phyloP scores from a whole-genome alignment of 164 flowering plant genomes.

The Vitis riparia region DNA sequence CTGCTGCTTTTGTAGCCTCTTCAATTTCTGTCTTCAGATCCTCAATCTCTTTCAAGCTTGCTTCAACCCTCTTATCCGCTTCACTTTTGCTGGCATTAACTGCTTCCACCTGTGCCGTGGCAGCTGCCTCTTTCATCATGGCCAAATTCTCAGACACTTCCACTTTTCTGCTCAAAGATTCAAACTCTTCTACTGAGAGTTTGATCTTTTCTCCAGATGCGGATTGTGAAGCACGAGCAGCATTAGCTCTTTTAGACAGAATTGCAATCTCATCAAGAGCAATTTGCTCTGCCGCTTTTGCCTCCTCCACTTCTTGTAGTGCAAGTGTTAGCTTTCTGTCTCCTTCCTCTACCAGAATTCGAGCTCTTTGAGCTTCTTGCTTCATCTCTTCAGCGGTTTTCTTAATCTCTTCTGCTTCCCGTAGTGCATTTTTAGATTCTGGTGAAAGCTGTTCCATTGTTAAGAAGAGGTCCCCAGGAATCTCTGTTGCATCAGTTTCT shows the following conservation, averaged over 20 bases:
- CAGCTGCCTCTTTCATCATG: slow-evolving; percentile 33
- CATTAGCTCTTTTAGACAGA: slow-evolving; percentile 10
- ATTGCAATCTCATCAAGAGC: slow-evolving; percentile 32
- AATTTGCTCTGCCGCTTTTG: slow-evolving; percentile 37
- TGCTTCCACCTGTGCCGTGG: slow-evolving; percentile 34
- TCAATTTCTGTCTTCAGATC: slow-evolving; percentile 37
- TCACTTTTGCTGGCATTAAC: slow-evolving; percentile 28
- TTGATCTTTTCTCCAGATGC: slow-evolving; percentile 25
- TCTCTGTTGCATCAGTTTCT: slow-evolving; percentile 6
- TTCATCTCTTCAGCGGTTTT: slow-evolving; percentile 16
- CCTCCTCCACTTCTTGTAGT: slow-evolving; percentile 36
- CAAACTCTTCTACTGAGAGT: slow-evolving; percentile 37
- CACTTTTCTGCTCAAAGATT: slow-evolving; percentile 30
- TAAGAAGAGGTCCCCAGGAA: background rate
- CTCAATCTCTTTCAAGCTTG: slow-evolving; percentile 33
- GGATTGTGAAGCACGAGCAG: slow-evolving; percentile 2
- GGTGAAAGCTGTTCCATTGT: slow-evolving; percentile 21
- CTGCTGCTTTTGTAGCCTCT: slow-evolving; percentile 44
- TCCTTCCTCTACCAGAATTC: slow-evolving; percentile 12
- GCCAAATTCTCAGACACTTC: slow-evolving; percentile 24
- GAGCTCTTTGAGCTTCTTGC: slow-evolving; percentile 30
- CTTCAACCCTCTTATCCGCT: slow-evolving; percentile 28
- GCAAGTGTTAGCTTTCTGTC: slow-evolving; percentile 33
- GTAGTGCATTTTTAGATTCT: slow-evolving; percentile 24
- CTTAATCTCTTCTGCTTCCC: slow-evolving; percentile 32